Conservation (phyloP, 345 rosid species). For the Adansonia digitata region DNA sequence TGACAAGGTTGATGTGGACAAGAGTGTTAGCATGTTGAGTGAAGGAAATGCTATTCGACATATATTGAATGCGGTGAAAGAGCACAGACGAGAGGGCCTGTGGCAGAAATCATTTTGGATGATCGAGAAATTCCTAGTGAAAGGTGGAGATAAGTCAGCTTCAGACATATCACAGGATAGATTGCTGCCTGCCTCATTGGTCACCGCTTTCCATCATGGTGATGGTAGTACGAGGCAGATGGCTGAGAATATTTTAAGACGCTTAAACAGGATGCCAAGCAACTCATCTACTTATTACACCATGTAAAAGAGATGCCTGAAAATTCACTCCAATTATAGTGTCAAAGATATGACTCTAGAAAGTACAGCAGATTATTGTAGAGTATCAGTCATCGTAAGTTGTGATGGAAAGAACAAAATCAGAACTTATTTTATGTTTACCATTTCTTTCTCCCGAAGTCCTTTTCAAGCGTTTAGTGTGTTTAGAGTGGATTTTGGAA, state of each 20-base stretch:
- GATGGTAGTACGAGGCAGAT: conserved; percentile 66
- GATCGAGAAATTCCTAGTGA: conserved; percentile 67
- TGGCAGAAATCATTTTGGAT: conserved; percentile 82
- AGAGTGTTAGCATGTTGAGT: conserved; percentile 54
- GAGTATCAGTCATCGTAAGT: background rate
- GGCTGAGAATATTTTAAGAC: conserved; percentile 76
- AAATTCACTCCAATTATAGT: background rate
- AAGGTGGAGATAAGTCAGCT: conserved; percentile 50
- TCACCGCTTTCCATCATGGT: conserved; percentile 75
- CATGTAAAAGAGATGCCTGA: conserved; percentile 19
- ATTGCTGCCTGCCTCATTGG: conserved; percentile 53
- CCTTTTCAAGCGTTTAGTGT: no score
- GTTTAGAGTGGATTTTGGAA: background rate
- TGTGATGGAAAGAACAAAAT: background rate
- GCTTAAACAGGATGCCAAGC: conserved; percentile 69
- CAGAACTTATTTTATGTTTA: background rate
- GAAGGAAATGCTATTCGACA: conserved; percentile 48
- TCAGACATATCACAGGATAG: conserved; percentile 72
- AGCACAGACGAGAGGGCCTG: conserved; percentile 58
- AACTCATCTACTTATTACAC: conserved; percentile 32
- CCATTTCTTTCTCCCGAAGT: background rate
- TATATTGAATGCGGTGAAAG: conserved; percentile 59
- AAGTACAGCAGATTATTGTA: conserved; percentile 1
- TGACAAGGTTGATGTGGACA: conserved; percentile 72
- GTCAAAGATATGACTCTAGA: background rate